Base-by-base conservation (phyloP, 805 yeast genomes). In the Isabelozyma pseudorhagii region DNA sequence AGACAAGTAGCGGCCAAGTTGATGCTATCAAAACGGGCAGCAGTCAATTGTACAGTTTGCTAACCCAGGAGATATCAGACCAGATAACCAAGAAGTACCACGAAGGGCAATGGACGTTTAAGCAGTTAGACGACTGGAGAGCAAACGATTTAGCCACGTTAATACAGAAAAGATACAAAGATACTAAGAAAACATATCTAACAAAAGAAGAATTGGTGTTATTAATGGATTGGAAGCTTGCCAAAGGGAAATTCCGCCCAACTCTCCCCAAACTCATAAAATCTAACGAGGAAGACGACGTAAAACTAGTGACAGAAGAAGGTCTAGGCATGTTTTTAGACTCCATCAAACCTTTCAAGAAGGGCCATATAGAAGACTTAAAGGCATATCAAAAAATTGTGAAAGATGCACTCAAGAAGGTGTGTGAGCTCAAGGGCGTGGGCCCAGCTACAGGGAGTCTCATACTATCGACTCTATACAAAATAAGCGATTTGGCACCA, bases 391-490 rank as follows among this genome's bases (percentile, higher is more conserved):
- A 53, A 8, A 50, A 44, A 1, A 45, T 47, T 0, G 55, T 70
- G 6, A 65, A 61, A 43, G 49, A 51, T 9, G 48, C 73, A 3
- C 44, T 75, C 45, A 67, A 67, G 31, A 54, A 51, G 25, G 46
- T 71, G 4, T 69, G 76, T 50, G 64, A 63, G 39, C 61, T 78
- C 39, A 62, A 62, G 42, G 82, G 81, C 0, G 79, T 78, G 5
- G 82, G 82, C 0, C 80, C 81, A 1, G 82, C 82, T 6, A 77
- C 80, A 5, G 78, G 75, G 3, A 73, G 79, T 41, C 62, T 78
- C 47, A 56, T 78, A 0, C 52, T 74, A 40, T 75, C 80, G 1
- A 52, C 77, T 15, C 44, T 62, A 31, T n/a, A 38, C 39, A 50
- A 59, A 27, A 52, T 64, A 27, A 52, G 58, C 28, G 46, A 40